Percentiles rank a stretch among this genome's conserved stretches.
Evolutionary conservation across 441 rosid species (phyloP).

Genomic region (Gossypium lobatum): DNA sequence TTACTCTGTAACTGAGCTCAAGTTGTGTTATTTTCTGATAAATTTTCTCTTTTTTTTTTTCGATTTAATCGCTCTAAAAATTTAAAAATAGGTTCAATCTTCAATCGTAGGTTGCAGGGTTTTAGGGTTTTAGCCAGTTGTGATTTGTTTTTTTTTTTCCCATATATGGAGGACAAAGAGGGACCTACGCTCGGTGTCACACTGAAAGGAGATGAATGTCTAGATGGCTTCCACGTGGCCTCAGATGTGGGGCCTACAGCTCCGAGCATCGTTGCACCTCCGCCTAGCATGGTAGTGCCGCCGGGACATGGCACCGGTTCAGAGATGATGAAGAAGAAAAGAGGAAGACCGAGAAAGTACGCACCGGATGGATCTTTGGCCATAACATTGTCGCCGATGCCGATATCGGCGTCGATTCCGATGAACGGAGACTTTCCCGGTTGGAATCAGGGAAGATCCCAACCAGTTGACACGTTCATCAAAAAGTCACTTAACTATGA

Average conservation of each 20-base stretch:
- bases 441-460: conserved; percentile 57
- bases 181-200: conserved; percentile 39
- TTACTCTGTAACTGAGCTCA: conserved; percentile 15
- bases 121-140: conserved; percentile 27
- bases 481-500: conserved; percentile 55
- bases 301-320: conserved; percentile 15
- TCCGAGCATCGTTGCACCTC: conserved; percentile 14
- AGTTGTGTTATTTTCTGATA: conserved; percentile 6
- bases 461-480: conserved; percentile 32
- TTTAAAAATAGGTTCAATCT: conserved; percentile 21
- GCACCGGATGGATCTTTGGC: conserved; percentile 44
- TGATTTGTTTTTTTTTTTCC: conserved; percentile 26
- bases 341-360: conserved; percentile 68
- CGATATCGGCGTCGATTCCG: conserved; percentile 68
- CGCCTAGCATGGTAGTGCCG: conserved; percentile 10
- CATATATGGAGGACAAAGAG: conserved; percentile 60
- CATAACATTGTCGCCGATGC: conserved; percentile 57
- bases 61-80: conserved; percentile 7
- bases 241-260: conserved; percentile 28
- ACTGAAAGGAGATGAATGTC: conserved; percentile 48
- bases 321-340: conserved; percentile 55
- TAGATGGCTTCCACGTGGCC: conserved; percentile 38
- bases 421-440: conserved; percentile 41
- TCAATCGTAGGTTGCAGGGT: conserved; percentile 24
- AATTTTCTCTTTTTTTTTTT: neutral